Percentiles rank a stretch among this genome's conserved stretches.
phyloP scores from a whole-genome alignment of 2,329 filamentous ascomycete genomes.

The Alternaria sp. region DNA sequence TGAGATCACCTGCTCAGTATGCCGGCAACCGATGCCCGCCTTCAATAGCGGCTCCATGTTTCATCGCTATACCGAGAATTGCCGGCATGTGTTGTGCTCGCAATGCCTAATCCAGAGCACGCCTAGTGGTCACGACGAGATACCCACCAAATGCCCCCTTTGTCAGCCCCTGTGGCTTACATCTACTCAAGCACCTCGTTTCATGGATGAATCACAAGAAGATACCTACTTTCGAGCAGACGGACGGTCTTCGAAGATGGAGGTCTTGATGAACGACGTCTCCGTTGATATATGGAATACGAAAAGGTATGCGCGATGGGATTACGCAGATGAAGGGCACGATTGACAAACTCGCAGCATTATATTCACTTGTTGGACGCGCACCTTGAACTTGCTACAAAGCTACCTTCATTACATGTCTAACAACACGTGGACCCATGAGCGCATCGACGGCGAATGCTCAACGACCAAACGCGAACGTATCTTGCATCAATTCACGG shows the following conservation, averaged over 20 bases:
- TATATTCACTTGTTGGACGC: constrained; percentile 42
- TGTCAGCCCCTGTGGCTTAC: constrained; percentile 26
- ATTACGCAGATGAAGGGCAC: not conserved
- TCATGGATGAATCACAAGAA: constrained; percentile 15
- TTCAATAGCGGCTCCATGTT: constrained; percentile 28
- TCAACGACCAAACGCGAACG: constrained; percentile 46
- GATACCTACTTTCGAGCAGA: constrained; percentile 39
- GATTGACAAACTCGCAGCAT: constrained; percentile 21
- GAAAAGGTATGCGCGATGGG: constrained; percentile 31
- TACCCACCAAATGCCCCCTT: constrained; percentile 25
- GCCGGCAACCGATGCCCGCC: constrained; percentile 34
- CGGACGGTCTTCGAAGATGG: constrained; percentile 46
- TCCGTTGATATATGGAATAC: constrained; percentile 28
- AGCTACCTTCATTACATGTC: constrained; percentile 11
- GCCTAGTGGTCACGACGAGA: constrained; percentile 7
- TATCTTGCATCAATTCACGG: constrained; percentile 50
- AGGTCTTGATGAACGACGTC: constrained; percentile 42
- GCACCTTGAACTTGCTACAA: constrained; percentile 35
- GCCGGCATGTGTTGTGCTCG: constrained; percentile 43
- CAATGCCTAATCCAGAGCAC: constrained; percentile 43
- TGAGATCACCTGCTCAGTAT: constrained; percentile 42
- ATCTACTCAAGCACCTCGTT: not conserved
- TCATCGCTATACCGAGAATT: constrained; percentile 29
- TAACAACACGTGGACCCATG: constrained; percentile 22
- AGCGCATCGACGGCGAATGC: constrained; percentile 56